These are phyloP conservation scores for Papiliotrema flavescens DNA, from an alignment of 1,284 basidiomycete species.

Conservation along the genomic window DNA sequence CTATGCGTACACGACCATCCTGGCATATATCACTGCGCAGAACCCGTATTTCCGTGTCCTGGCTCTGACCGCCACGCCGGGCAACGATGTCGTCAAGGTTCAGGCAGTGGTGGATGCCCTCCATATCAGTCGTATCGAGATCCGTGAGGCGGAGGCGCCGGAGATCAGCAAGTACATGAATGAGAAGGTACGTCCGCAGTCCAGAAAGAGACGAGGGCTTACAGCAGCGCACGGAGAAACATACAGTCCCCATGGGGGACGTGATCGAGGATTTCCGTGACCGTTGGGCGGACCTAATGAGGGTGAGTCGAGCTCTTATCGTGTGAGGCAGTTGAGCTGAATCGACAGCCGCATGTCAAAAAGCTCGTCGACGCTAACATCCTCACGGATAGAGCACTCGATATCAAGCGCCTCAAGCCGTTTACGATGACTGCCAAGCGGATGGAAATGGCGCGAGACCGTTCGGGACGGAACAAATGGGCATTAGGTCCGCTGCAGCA, in stretches of 20 bases:
- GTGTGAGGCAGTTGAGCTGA: background rate
- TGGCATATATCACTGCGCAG: constrained; percentile 85
- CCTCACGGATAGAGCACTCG: constrained; percentile 38
- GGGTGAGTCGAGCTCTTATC: constrained; percentile 53
- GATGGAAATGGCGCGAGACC: constrained; percentile 33
- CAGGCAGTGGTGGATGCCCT: constrained; percentile 89
- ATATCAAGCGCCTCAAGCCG: constrained; percentile 36
- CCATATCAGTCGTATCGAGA: constrained; percentile 96
- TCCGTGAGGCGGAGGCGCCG: constrained; percentile 84
- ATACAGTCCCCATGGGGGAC: constrained; percentile 65
- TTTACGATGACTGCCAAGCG: constrained; percentile 38
- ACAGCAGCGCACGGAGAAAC: constrained; percentile 50
- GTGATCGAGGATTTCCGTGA: constrained; percentile 39
- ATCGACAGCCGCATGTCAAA: constrained; percentile 35
- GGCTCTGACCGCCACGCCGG: constrained; percentile 94
- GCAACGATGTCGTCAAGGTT: constrained; percentile 76
- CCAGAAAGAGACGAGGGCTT: background rate
- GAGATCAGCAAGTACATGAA: constrained; percentile 85
- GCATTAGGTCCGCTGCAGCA: constrained; percentile 22
- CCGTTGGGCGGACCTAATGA: constrained; percentile 61
- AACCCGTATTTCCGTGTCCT: constrained; percentile 92
- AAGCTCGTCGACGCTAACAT: constrained; percentile 40
- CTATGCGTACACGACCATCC: constrained; percentile 86
- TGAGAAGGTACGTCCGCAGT: constrained; percentile 63
- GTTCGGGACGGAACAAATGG: constrained; percentile 24